phyloP scores from a whole-genome alignment of 371 early-diverging fungal genomes.

The Gilbertella persicaria region DNA sequence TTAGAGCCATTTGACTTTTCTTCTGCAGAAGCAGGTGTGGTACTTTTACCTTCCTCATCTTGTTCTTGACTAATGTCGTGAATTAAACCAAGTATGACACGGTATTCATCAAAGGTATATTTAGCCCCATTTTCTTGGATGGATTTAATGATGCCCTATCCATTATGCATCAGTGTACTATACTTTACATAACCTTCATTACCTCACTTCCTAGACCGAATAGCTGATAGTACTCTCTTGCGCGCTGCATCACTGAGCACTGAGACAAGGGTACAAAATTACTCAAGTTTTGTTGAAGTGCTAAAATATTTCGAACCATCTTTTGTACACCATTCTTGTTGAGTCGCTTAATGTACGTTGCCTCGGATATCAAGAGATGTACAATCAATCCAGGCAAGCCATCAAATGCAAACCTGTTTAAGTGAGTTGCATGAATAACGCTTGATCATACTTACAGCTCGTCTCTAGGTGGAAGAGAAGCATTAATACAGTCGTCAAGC shows the following conservation, averaged over 20 bases:
- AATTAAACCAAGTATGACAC: slow-evolving; percentile 44
- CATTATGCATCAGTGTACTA: no score
- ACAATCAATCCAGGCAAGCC: slow-evolving; percentile 79
- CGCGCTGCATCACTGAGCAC: slow-evolving; percentile 67
- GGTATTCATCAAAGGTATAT: slow-evolving; percentile 54
- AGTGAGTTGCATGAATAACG: background rate
- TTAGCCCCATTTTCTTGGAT: slow-evolving; percentile 49
- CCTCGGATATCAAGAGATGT: slow-evolving; percentile 69
- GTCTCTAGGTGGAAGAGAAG: slow-evolving; percentile 65
- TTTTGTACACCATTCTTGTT: slow-evolving; percentile 77
- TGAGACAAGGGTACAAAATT: slow-evolving; percentile 73
- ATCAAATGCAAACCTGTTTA: slow-evolving; percentile 80
- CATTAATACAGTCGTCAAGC: slow-evolving; percentile 71
- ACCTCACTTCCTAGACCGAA: slow-evolving; percentile 64
- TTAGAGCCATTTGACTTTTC: slow-evolving; percentile 18
- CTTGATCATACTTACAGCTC: slow-evolving; percentile 63
- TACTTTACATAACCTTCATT: no score
- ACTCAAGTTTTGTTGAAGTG: slow-evolving; percentile 86
- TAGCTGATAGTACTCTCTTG: slow-evolving; percentile 74
- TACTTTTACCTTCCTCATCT: slow-evolving; percentile 21
- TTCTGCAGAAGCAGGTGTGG: slow-evolving; percentile 4
- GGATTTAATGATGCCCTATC: slow-evolving; percentile 35
- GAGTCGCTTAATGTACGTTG: slow-evolving; percentile 70
- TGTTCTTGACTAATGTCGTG: slow-evolving; percentile 37
- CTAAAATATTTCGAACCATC: slow-evolving; percentile 80